phyloP scores from a whole-genome alignment of 2,329 filamentous ascomycete genomes.

The Helicocarpus griseus region DNA sequence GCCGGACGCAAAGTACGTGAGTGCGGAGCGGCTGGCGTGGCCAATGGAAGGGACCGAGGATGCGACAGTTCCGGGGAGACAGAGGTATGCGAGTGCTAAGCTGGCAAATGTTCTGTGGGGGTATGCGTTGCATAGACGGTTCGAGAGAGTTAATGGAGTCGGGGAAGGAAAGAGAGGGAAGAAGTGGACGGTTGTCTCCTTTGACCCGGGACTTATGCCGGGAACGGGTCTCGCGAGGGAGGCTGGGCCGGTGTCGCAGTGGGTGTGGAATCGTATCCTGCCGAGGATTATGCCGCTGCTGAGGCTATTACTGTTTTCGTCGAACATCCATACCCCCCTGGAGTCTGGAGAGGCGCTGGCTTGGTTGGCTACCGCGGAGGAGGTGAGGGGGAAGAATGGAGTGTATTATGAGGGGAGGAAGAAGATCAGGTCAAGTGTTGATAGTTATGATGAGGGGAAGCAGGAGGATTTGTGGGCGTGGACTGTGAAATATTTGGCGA shows the following conservation, averaged over 20 bases:
- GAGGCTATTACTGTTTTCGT: slow-evolving; percentile 18
- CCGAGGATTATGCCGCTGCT: slow-evolving; percentile 22
- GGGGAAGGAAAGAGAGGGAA: slow-evolving; percentile 13
- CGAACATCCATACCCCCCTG: slow-evolving; percentile 30
- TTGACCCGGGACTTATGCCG: slow-evolving; percentile 43
- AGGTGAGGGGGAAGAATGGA: slow-evolving; percentile 27
- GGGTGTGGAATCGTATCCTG: slow-evolving; percentile 25
- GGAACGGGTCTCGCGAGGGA: slow-evolving; percentile 36
- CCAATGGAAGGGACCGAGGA: slow-evolving; percentile 16
- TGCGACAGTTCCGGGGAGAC: slow-evolving; percentile 22
- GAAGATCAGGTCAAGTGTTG: slow-evolving; percentile 32
- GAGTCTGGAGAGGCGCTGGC: slow-evolving; percentile 36
- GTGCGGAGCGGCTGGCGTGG: slow-evolving; percentile 37
- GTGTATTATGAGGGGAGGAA: slow-evolving; percentile 38
- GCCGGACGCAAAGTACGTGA: slow-evolving; percentile 35
- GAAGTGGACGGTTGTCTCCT: slow-evolving; percentile 32
- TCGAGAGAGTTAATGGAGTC: slow-evolving; percentile 15
- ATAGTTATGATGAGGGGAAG: slow-evolving; percentile 36
- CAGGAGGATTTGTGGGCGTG: slow-evolving; percentile 44
- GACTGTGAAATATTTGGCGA: slow-evolving; percentile 32
- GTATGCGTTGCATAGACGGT: slow-evolving; percentile 34
- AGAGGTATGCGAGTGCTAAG: slow-evolving; percentile 38
- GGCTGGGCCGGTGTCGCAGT: slow-evolving; percentile 17
- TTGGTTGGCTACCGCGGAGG: slow-evolving; percentile 28
- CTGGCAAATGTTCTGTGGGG: slow-evolving; percentile 41